Evolutionary conservation across 179 eudicot species (phyloP).

Genomic region (Vitellaria paradoxa): DNA sequence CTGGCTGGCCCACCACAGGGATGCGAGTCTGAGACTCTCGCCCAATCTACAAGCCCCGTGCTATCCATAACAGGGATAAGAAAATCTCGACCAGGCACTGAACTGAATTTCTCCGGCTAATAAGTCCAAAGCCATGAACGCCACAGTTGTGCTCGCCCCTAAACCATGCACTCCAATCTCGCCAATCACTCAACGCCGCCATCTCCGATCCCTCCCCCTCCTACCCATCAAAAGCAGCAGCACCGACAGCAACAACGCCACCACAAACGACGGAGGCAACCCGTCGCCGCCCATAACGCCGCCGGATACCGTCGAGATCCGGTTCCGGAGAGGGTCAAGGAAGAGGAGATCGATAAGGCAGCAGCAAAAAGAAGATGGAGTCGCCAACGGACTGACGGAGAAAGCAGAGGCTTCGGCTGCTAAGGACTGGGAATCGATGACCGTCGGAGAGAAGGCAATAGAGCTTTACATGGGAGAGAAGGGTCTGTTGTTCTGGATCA

Average conservation of each 20-base stretch:
- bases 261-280: conserved; percentile 15
- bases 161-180: conserved; percentile 19
- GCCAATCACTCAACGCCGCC: conserved; percentile 17
- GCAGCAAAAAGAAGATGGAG: conserved; percentile 13
- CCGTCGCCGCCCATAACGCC: conserved; percentile 26
- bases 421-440: conserved; percentile 84
- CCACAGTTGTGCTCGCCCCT: conserved; percentile 8
- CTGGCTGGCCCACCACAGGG: no score
- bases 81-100: not conserved
- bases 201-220: conserved; percentile 13
- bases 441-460: conserved; percentile 51
- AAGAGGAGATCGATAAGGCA: conserved; percentile 22
- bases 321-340: conserved; percentile 55
- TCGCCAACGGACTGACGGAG: not conserved
- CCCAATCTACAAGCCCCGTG: no score
- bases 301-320: conserved; percentile 35
- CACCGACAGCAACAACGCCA: conserved; percentile 18
- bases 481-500: conserved; percentile 73
- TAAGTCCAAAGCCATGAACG: conserved; percentile 24
- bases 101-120: not conserved
- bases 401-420: conserved; percentile 20
- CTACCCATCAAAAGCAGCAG: conserved; percentile 25
- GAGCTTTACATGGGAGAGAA: conserved; percentile 85
- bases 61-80: conserved; percentile 15
- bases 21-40: no score